These are phyloP conservation scores for Ophiosphaerella herpotricha DNA, from an alignment of 2,329 filamentous ascomycete species.

Conservation along the genomic window DNA sequence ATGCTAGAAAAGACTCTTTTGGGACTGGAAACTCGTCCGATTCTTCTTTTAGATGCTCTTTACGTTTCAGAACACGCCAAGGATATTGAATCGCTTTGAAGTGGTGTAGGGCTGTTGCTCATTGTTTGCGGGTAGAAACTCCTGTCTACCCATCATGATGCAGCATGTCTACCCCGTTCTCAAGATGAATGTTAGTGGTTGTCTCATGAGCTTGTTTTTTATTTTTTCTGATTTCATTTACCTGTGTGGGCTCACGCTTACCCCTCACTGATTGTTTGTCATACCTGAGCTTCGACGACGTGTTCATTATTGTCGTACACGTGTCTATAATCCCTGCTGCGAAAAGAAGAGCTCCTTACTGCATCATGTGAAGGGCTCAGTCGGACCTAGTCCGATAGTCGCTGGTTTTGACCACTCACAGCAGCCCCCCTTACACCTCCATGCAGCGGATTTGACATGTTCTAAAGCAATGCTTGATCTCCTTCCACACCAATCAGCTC, in stretches of 20 bases:
- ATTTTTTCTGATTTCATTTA: no score
- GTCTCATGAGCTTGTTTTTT: no score
- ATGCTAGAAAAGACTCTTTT: no score
- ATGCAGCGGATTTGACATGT: conserved; percentile 17
- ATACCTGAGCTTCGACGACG: conserved; percentile 1
- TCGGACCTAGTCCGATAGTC: not conserved
- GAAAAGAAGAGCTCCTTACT: not conserved
- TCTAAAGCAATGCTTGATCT: conserved; percentile 12
- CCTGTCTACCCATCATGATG: no score
- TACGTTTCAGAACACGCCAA: no score
- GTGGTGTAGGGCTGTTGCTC: no score
- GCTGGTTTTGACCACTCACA: conserved; percentile 26
- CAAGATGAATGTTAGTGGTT: no score
- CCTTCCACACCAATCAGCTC: conserved; percentile 1
- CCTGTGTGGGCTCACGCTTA: not conserved
- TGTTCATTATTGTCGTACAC: conserved; percentile 12
- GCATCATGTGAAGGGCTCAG: not conserved
- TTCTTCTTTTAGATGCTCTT: no score
- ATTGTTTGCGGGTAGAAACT: no score
- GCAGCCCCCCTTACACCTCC: conserved; percentile 26
- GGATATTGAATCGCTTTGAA: no score
- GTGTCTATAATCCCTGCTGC: conserved; percentile 17
- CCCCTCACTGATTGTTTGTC: conserved; percentile 1
- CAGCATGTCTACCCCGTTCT: no score
- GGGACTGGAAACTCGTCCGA: no score